Conservation (phyloP, 1,284 basidiomycete genomes). For the Apiotrichum sp. region DNA sequence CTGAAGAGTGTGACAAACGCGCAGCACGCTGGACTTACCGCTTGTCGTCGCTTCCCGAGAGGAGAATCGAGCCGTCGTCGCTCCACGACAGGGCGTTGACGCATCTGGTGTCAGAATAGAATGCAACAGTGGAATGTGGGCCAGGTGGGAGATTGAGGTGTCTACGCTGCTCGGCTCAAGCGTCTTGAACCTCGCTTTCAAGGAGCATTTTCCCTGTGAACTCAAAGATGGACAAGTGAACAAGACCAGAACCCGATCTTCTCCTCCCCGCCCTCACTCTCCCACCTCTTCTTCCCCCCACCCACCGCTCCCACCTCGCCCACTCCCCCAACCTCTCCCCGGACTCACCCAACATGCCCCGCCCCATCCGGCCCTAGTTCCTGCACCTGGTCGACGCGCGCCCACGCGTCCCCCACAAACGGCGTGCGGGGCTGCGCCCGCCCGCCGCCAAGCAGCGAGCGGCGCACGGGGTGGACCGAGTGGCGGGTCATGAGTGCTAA, state of each 20-base stretch:
- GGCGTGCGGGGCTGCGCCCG: not conserved
- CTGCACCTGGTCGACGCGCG: constrained; percentile 34
- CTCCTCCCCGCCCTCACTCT: too few relatives aligned
- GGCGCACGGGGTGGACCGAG: not conserved
- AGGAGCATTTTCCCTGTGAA: too few relatives aligned
- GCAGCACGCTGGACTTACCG: constrained; percentile 52
- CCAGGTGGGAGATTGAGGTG: too few relatives aligned
- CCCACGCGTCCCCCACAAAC: constrained; percentile 24
- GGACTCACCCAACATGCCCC: constrained; percentile 35
- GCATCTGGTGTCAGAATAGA: constrained; percentile 46
- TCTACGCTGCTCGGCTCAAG: too few relatives aligned
- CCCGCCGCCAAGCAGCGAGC: not conserved
- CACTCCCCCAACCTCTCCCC: too few relatives aligned
- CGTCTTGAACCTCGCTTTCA: too few relatives aligned
- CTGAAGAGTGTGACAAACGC: too few relatives aligned
- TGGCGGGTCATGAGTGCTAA: not conserved
- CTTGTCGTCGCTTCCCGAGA: constrained; percentile 77
- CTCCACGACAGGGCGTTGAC: constrained; percentile 84
- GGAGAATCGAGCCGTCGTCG: constrained; percentile 61
- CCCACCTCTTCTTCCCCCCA: too few relatives aligned
- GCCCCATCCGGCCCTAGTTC: constrained; percentile 28
- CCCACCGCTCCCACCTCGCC: too few relatives aligned
- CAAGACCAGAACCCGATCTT: too few relatives aligned
- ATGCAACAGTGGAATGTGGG: too few relatives aligned
- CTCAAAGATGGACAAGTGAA: too few relatives aligned